These are phyloP conservation scores for Chrysoporthe deuterocubensis DNA, from an alignment of 2,329 filamentous ascomycete genomes.

Conservation along the genomic window DNA sequence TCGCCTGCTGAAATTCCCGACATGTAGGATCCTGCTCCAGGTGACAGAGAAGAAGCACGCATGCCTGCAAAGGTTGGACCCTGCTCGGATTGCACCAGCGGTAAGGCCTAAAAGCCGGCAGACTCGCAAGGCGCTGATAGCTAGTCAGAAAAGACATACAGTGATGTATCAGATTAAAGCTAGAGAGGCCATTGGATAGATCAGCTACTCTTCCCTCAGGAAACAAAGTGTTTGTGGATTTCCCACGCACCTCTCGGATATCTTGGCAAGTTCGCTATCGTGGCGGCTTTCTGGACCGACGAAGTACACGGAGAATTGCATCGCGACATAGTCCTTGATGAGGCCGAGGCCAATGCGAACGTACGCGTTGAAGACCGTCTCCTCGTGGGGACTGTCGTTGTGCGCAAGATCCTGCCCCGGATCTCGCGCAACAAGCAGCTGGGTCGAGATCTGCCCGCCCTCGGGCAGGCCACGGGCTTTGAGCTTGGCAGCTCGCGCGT, in stretches of 20 bases:
- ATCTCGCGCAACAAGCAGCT: neutral
- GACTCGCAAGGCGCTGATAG: neutral
- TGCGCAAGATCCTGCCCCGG: neutral
- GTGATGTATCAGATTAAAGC: neutral
- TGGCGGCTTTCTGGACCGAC: neutral
- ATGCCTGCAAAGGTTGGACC: neutral
- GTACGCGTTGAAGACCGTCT: constrained; percentile 2
- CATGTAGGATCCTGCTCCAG: neutral
- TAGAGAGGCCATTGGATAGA: neutral
- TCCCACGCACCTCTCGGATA: neutral
- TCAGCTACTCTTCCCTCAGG: neutral
- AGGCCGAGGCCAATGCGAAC: neutral
- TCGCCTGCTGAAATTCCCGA: neutral
- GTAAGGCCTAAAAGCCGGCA: constrained; percentile 1
- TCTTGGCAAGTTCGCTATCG: neutral
- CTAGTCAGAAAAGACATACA: constrained; percentile 1
- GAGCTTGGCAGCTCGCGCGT: neutral
- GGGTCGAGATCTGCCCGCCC: neutral
- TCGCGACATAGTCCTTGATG: neutral
- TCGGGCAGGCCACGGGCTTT: neutral
- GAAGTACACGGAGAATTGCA: neutral
- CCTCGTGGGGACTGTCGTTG: neutral
- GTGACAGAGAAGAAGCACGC: neutral
- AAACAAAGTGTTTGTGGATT: neutral
- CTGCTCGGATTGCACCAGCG: neutral